Evolutionary conservation across 306 rosid genomes (phyloP).

Genomic region (Purshia tridentata): DNA sequence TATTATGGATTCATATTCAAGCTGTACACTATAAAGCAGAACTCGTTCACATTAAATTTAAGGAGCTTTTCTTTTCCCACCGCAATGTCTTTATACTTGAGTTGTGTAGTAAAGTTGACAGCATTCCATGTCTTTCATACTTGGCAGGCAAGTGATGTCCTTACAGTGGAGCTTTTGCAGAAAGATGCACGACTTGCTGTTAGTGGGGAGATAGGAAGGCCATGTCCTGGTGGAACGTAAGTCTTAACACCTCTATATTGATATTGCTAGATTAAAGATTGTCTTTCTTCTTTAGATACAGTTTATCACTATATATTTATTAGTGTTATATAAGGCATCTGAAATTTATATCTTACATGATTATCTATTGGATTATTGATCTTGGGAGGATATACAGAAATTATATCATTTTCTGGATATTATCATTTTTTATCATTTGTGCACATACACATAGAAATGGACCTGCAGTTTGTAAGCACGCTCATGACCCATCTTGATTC

Average conservation of each 20-base stretch:
- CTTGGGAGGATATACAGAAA: background rate
- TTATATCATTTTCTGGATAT: background rate
- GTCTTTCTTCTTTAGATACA: constrained; percentile 18
- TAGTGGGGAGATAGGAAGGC: constrained; percentile 75
- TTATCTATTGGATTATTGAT: background rate
- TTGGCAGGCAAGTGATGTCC: constrained; percentile 90
- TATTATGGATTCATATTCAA: background rate
- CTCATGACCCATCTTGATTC: constrained; percentile 2
- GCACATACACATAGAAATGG: background rate
- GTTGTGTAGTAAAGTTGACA: background rate
- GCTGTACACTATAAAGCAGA: background rate
- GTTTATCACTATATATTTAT: background rate
- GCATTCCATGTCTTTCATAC: constrained; percentile 20
- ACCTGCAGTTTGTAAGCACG: background rate
- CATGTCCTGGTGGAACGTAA: constrained; percentile 92
- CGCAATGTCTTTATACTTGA: background rate
- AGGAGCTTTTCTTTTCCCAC: background rate
- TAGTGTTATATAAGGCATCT: background rate
- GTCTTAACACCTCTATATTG: constrained; percentile 25
- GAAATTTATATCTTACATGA: background rate
- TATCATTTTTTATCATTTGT: background rate
- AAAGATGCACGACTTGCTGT: constrained; percentile 90
- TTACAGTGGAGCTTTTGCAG: constrained; percentile 94
- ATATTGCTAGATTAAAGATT: constrained; percentile 9
- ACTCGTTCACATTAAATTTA: background rate